Percentiles rank a stretch among this genome's conserved stretches.
These are phyloP conservation scores for Bjerkandera adusta DNA, from an alignment of 1,284 basidiomycete species.

Conservation along the genomic window DNA sequence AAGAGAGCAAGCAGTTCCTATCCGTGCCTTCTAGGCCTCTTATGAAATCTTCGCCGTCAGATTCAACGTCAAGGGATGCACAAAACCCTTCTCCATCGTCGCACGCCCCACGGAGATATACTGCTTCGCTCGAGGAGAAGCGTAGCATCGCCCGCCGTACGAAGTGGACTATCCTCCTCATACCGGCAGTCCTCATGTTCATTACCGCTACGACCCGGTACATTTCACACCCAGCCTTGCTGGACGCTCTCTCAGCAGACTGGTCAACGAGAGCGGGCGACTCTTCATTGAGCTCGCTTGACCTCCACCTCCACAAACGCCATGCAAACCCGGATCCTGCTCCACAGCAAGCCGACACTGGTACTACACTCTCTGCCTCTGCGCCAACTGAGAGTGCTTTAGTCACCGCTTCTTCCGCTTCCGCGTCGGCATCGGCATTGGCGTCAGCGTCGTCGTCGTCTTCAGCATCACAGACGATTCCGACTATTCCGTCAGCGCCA, in stretches of 20 bases:
- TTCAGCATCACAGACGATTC: slow-evolving; percentile 22
- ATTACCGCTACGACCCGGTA: slow-evolving; percentile 53
- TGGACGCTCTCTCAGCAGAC: slow-evolving; percentile 40
- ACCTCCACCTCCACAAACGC: slow-evolving; percentile 43
- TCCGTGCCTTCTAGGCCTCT: no score
- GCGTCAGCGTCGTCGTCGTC: no score
- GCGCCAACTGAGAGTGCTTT: slow-evolving; percentile 3
- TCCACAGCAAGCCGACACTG: slow-evolving; percentile 1
- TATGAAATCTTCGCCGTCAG: no score
- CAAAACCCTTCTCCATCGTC: no score
- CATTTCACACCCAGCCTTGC: slow-evolving; percentile 42
- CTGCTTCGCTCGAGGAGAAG: slow-evolving; percentile 32
- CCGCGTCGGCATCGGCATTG: no score
- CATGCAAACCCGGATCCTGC: slow-evolving; percentile 27
- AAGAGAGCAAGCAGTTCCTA: slow-evolving; percentile 6
- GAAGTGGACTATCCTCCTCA: slow-evolving; percentile 48
- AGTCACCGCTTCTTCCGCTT: slow-evolving; percentile 13
- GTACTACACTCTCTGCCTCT: neutral
- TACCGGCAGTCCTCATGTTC: slow-evolving; percentile 51
- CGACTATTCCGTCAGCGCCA: slow-evolving; percentile 31
- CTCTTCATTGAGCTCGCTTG: slow-evolving; percentile 15
- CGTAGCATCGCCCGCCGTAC: slow-evolving; percentile 40
- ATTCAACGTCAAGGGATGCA: no score
- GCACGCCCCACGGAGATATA: no score
- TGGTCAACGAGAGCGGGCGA: slow-evolving; percentile 16